Conservation (phyloP, 257 asterid genomes). For the Scutellaria baicalensis region DNA sequence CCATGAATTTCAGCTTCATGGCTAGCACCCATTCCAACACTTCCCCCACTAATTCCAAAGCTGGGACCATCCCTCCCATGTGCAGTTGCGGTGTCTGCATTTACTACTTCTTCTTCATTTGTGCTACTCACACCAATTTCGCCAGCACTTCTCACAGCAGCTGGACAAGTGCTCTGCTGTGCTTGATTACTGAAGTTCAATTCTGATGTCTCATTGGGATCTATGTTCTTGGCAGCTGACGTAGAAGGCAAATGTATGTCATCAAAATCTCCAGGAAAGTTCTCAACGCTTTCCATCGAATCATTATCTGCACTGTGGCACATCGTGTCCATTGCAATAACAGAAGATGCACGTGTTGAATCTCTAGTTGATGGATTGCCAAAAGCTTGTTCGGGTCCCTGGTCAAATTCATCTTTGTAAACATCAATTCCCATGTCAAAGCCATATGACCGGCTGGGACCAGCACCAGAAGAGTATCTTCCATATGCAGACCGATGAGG, state of each 20-base stretch:
- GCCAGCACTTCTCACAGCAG: constrained; percentile 62
- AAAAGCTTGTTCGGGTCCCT: constrained; percentile 45
- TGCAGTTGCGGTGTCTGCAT: constrained; percentile 79
- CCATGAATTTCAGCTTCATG: constrained; percentile 99
- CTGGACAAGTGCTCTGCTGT: constrained; percentile 89
- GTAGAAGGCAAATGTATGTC: constrained; percentile 76
- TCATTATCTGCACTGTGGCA: constrained; percentile 59
- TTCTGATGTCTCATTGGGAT: constrained; percentile 74
- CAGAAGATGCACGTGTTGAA: constrained; percentile 79
- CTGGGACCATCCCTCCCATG: constrained; percentile 85
- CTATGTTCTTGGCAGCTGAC: constrained; percentile 53
- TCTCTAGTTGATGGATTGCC: constrained; percentile 66
- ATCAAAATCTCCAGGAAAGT: constrained; percentile 71
- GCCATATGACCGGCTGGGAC: constrained; percentile 80
- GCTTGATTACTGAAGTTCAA: constrained; percentile 92
- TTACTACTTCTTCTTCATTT: constrained; percentile 90
- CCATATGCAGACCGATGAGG: constrained; percentile 35
- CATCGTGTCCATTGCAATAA: constrained; percentile 95
- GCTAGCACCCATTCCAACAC: constrained; percentile 99
- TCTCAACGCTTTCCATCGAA: constrained; percentile 98
- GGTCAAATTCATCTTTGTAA: constrained; percentile 48
- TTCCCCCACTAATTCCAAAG: constrained; percentile 91
- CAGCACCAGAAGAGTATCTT: constrained; percentile 70
- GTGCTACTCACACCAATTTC: constrained; percentile 97
- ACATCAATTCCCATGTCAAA: constrained; percentile 55